These are phyloP conservation scores for Pseudogymnoascus sp. DNA, from an alignment of 2,329 filamentous ascomycete genomes.

Conservation along the genomic window DNA sequence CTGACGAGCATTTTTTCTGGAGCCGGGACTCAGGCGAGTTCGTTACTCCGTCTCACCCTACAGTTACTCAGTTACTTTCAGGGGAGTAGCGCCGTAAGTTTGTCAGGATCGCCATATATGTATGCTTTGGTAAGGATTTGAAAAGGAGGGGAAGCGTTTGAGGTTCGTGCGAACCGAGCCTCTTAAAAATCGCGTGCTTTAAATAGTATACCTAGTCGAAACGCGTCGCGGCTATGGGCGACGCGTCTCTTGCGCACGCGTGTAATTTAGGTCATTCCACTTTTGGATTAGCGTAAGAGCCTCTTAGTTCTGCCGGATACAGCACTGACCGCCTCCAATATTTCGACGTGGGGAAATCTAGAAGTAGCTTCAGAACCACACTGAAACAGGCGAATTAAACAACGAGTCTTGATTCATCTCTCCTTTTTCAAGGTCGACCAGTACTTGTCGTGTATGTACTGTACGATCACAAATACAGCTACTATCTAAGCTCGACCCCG, in stretches of 20 bases:
- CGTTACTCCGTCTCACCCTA: conserved; percentile 1
- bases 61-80: neutral
- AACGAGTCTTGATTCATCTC: conserved; percentile 5
- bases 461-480: conserved; percentile 6
- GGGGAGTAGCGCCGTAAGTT: neutral
- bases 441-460: neutral
- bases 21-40: neutral
- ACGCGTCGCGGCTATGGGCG: neutral
- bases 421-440: neutral
- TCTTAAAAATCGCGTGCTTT: conserved; percentile 5
- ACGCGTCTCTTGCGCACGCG: neutral
- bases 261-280: neutral
- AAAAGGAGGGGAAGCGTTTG: neutral
- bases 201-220: conserved; percentile 1
- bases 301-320: conserved; percentile 9
- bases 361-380: conserved; percentile 1
- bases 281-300: neutral
- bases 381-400: conserved; percentile 1
- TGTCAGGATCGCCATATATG: neutral
- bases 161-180: conserved; percentile 9
- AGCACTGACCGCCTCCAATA: conserved; percentile 10
- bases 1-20: conserved; percentile 7
- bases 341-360: conserved; percentile 9
- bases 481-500: neutral
- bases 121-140: neutral